These are phyloP conservation scores for Colletotrichum camelliae DNA, from an alignment of 2,329 filamentous ascomycete species.

Conservation along the genomic window DNA sequence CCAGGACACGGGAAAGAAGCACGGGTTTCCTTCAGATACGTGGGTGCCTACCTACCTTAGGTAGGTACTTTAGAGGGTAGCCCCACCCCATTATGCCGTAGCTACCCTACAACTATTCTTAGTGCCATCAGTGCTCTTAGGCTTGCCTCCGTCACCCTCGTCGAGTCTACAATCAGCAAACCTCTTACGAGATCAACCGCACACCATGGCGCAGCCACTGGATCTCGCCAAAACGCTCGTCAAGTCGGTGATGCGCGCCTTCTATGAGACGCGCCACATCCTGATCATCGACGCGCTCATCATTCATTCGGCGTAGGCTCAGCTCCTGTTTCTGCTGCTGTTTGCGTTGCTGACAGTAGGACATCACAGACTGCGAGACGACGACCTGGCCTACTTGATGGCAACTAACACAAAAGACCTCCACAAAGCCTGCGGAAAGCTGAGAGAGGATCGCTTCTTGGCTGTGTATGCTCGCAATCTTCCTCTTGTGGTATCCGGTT, in stretches of 20 bases:
- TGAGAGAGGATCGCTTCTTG: constrained; percentile 86
- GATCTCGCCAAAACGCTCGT: constrained; percentile 76
- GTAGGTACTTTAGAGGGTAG: neutral
- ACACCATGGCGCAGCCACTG: constrained; percentile 35
- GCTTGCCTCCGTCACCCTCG: neutral
- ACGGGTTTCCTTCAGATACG: neutral
- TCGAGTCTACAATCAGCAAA: neutral
- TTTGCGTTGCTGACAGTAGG: constrained; percentile 56
- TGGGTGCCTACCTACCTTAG: neutral
- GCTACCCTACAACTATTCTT: neutral
- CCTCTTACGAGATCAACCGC: neutral
- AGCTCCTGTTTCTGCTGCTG: neutral
- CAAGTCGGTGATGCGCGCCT: constrained; percentile 83
- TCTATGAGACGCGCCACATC: constrained; percentile 85
- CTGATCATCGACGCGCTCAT: constrained; percentile 87
- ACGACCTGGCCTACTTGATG: constrained; percentile 86
- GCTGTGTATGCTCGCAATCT: constrained; percentile 65
- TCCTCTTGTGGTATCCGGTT: neutral
- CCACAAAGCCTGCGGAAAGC: constrained; percentile 83
- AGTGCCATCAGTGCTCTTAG: neutral
- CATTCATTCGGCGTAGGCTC: constrained; percentile 76
- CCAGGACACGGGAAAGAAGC: neutral
- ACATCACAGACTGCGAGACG: constrained; percentile 75
- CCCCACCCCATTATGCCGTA: neutral
- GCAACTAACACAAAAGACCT: constrained; percentile 91